phyloP scores from a whole-genome alignment of 768 basidiomycete species.

The Tulasnella sp. region DNA sequence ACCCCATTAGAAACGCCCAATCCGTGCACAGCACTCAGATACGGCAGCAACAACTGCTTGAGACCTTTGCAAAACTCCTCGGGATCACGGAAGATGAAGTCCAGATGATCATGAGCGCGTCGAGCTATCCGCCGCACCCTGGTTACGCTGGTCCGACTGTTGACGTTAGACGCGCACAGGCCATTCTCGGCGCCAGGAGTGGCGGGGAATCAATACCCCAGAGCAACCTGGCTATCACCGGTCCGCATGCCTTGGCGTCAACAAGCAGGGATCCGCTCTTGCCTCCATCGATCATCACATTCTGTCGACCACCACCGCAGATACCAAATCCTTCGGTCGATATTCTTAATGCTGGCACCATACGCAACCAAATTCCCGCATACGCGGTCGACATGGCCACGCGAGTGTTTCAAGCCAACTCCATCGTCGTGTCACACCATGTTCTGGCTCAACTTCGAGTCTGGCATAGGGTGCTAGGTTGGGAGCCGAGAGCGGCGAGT shows the following conservation, averaged over 20 bases:
- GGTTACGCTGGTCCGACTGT: background rate
- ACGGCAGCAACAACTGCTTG: background rate
- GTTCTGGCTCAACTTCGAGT: background rate
- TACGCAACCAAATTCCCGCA: background rate
- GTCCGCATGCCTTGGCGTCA: too few species aligned
- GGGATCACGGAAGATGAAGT: constrained; percentile 1
- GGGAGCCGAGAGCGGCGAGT: background rate
- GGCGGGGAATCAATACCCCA: too few species aligned
- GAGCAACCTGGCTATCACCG: too few species aligned
- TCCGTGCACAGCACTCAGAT: constrained; percentile 73
- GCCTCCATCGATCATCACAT: background rate
- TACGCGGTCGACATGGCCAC: background rate
- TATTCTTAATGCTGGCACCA: background rate
- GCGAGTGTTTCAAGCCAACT: constrained; percentile 17
- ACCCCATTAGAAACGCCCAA: constrained; percentile 59
- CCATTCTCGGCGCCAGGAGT: background rate
- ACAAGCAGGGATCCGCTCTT: background rate
- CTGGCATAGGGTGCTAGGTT: constrained; percentile 1
- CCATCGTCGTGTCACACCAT: background rate
- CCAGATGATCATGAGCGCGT: constrained; percentile 3
- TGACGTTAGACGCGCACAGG: background rate
- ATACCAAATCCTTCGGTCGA: background rate
- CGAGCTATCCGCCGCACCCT: background rate
- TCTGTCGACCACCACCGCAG: background rate
- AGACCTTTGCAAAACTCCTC: constrained; percentile 2